Percentiles rank a stretch among this genome's conserved stretches.
phyloP scores from a whole-genome alignment of 2,329 filamentous ascomycete species.

The Aspergillus jensenii region DNA sequence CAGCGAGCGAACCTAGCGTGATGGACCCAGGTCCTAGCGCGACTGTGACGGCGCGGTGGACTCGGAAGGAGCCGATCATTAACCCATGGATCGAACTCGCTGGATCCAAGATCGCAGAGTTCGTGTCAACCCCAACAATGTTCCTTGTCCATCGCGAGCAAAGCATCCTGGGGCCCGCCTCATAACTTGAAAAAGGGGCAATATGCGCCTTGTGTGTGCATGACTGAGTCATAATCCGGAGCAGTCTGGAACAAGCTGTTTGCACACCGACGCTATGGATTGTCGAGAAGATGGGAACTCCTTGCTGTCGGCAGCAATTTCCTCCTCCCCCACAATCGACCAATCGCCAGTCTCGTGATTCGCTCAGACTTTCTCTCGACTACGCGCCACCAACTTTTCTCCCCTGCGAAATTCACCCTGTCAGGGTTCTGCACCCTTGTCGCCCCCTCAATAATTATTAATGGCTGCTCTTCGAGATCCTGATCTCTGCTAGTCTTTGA shows the following conservation, averaged over 20 bases:
- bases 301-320: neutral
- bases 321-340: neutral
- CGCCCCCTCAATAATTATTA: too few species aligned
- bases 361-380: neutral
- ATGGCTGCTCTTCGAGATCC: neutral
- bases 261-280: too few species aligned
- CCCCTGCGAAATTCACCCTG: neutral
- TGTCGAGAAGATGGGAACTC: neutral
- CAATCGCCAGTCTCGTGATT: neutral
- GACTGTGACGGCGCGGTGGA: neutral
- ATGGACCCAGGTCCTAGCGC: constrained; percentile 3
- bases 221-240: neutral
- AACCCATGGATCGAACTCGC: constrained; percentile 1
- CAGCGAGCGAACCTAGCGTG: constrained; percentile 2
- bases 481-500: neutral
- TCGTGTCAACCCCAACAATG: neutral
- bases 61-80: constrained; percentile 13
- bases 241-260: too few species aligned
- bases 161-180: neutral
- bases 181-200: neutral
- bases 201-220: neutral
- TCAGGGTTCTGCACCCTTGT: neutral
- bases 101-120: neutral
- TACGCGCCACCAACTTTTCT: neutral
- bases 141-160: neutral